Conservation (phyloP, 2,329 filamentous ascomycete species). For the Calonectria crousiana region DNA sequence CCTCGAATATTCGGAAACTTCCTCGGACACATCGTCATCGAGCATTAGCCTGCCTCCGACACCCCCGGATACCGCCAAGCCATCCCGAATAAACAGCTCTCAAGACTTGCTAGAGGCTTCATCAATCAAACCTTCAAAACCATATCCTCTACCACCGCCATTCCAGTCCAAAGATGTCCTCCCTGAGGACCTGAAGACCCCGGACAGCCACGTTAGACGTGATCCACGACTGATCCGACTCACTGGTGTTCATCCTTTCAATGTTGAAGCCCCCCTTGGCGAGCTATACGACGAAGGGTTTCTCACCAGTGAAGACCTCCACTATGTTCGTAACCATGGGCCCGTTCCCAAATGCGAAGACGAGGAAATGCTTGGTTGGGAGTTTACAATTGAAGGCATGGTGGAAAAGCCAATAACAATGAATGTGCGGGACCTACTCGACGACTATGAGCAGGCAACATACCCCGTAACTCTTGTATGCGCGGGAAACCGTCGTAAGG, state of each 20-base stretch:
- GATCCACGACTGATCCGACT: slow-evolving; percentile 86
- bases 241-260: slow-evolving; percentile 92
- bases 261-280: slow-evolving; percentile 86
- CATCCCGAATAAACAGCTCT: slow-evolving; percentile 51
- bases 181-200: slow-evolving; percentile 83
- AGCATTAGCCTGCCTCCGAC: slow-evolving; percentile 50
- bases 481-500: slow-evolving; percentile 91
- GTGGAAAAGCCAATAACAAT: slow-evolving; percentile 82
- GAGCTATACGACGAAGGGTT: slow-evolving; percentile 85
- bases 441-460: slow-evolving; percentile 83
- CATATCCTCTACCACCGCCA: slow-evolving; percentile 77
- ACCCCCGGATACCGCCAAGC: slow-evolving; percentile 54
- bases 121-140: slow-evolving; percentile 28
- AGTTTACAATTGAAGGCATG: slow-evolving; percentile 85
- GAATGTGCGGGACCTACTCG: slow-evolving; percentile 78
- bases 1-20: slow-evolving; percentile 24
- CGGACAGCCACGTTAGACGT: slow-evolving; percentile 83
- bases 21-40: slow-evolving; percentile 3
- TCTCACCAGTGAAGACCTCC: slow-evolving; percentile 86
- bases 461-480: slow-evolving; percentile 91
- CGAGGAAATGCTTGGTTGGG: slow-evolving; percentile 80
- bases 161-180: slow-evolving; percentile 73
- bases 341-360: slow-evolving; percentile 82
- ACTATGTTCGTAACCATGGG: slow-evolving; percentile 94
- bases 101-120: slow-evolving; percentile 33